phyloP scores from a whole-genome alignment of 2,329 filamentous ascomycete genomes.

The Whalleya microplaca region DNA sequence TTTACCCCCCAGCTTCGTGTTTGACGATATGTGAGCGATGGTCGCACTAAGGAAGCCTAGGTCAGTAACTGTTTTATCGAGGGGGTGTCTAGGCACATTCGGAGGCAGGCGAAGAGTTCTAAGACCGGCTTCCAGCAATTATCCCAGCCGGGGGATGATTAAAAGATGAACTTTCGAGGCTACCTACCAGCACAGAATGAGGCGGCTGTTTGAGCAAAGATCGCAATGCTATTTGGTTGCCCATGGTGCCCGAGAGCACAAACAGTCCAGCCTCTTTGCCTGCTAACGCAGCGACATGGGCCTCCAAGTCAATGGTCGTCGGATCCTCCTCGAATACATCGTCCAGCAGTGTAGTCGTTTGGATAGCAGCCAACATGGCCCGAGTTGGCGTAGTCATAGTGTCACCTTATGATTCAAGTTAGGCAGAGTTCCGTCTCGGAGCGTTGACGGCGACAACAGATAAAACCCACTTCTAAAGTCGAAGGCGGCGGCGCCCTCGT shows the following conservation, averaged over 20 bases:
- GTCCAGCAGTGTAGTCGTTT: conserved; percentile 71
- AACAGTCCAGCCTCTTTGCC: conserved; percentile 70
- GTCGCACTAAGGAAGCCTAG: conserved; percentile 51
- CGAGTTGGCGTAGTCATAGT: conserved; percentile 70
- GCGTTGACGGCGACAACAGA: not conserved
- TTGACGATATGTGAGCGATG: conserved; percentile 69
- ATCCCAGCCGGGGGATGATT: no score
- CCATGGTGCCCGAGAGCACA: conserved; percentile 80
- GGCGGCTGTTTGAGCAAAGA: conserved; percentile 72
- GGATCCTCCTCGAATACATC: conserved; percentile 76
- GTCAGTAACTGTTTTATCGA: not conserved
- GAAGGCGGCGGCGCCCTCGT: conserved; percentile 36
- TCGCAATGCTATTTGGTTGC: conserved; percentile 76
- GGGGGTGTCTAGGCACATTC: no score
- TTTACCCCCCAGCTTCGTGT: conserved; percentile 54
- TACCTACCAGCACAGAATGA: conserved; percentile 59
- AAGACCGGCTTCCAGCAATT: no score
- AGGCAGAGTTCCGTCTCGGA: not conserved
- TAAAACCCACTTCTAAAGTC: conserved; percentile 36
- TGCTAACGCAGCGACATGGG: conserved; percentile 66
- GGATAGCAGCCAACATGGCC: conserved; percentile 73
- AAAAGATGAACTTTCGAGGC: no score
- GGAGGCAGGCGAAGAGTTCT: no score
- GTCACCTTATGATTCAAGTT: conserved; percentile 52
- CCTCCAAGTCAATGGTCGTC: conserved; percentile 69